These are phyloP conservation scores for Chiua virens DNA, from an alignment of 768 basidiomycete genomes.

Conservation along the genomic window DNA sequence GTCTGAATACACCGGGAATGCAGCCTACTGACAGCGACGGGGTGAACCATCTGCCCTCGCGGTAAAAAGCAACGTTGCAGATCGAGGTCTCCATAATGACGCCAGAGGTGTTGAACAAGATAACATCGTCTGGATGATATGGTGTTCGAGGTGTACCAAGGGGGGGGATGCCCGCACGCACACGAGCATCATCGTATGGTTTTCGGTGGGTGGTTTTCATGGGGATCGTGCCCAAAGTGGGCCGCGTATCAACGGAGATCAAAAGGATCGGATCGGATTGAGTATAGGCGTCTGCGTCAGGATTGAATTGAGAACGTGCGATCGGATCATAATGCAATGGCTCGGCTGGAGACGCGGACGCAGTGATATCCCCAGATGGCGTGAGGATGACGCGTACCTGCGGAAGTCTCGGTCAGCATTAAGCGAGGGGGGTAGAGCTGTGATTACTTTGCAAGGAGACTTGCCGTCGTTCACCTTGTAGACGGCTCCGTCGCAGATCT, in stretches of 20 bases:
- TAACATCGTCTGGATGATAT: slow-evolving; percentile 49
- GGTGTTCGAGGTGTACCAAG: slow-evolving; percentile 7
- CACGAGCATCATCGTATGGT: slow-evolving; percentile 64
- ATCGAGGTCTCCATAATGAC: slow-evolving; percentile 66
- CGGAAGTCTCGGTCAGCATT: neutral
- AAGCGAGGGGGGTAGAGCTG: neutral
- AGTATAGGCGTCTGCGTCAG: slow-evolving; percentile 27
- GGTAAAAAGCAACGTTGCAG: slow-evolving; percentile 70
- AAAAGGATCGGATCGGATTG: slow-evolving; percentile 38
- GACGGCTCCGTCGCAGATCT: slow-evolving; percentile 48
- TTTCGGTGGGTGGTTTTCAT: slow-evolving; percentile 71
- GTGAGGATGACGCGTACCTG: slow-evolving; percentile 56
- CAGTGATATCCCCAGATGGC: slow-evolving; percentile 38
- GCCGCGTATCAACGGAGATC: slow-evolving; percentile 54
- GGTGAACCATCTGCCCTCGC: slow-evolving; percentile 60
- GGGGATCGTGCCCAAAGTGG: slow-evolving; percentile 49
- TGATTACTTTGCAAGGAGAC: slow-evolving; percentile 25
- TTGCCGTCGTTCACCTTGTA: slow-evolving; percentile 15
- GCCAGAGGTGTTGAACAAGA: slow-evolving; percentile 55
- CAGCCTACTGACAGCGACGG: slow-evolving; percentile 63
- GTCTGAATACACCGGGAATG: slow-evolving; percentile 67
- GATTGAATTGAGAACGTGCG: slow-evolving; percentile 35
- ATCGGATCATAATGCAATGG: slow-evolving; percentile 42
- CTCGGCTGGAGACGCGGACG: slow-evolving; percentile 32
- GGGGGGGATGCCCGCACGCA: slow-evolving; percentile 47